Evolutionary conservation across 768 basidiomycete species (phyloP), one percentile per base, ranked within the genome.

Genomic region (Lactarius indigo): DNA sequence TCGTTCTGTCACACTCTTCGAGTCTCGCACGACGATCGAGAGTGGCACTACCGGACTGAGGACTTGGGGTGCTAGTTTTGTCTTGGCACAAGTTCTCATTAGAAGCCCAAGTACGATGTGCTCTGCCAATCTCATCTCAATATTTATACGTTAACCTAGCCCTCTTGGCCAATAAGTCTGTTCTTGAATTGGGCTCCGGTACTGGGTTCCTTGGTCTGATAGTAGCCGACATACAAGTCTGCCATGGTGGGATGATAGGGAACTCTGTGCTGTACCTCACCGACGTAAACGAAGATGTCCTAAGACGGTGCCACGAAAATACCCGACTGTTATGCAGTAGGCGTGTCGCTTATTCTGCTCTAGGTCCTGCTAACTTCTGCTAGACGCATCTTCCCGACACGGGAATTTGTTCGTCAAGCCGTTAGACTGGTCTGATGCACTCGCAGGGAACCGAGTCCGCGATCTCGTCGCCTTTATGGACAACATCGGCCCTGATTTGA

Each of bases 101-200:
- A 66, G 71, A 10, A 79, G 88, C 72, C 78, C 85, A 74, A 82
- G 91, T 90, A 75, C 37, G 57, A 31, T 39, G 26, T 64, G 13
- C 50, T 15, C 26, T 23, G 26, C 13, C 37, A 6, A 31, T 63
- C 30, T 0, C 0, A 37, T 66, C 55, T 26, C 41, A 28, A 58
- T 44, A 26, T 62, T 63, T 44, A 56, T 47, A 3, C 30, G 20
- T 18, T 63, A 10, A n/a, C 55, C 13, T 57, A 79, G 88, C 81
- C 9, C 60, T 85, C 13, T 75, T 88, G 1, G 65, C 68, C 23
- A 69, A 74, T 13, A 80, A 80, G 70, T 76, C 79, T 20, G 79
- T 91, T 8, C 81, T 94, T 12, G 92, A 94, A 73, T 79, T 93
- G 1, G 92, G 92, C 13, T 87, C 85, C 7, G 92, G 92, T 1